Base-by-base conservation (phyloP, 495 filamentous ascomycete species). In the Sordaria brevicollis region DNA sequence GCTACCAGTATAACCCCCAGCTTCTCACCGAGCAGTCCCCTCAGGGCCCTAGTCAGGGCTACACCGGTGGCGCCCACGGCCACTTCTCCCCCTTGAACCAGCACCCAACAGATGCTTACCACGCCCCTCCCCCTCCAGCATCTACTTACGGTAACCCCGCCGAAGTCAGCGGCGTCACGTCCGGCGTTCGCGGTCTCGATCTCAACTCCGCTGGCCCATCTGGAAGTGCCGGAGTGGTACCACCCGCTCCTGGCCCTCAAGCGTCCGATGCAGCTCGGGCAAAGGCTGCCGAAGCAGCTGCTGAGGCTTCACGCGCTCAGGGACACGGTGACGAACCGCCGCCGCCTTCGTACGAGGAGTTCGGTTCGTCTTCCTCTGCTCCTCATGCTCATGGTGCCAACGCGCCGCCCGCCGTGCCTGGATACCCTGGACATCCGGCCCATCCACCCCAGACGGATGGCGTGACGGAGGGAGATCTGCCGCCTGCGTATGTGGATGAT, bases 281-380 rank as follows among this genome's bases (percentile, higher is more conserved):
- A 7, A 78, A 78, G 62, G 75, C 72, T 1, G 74, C 72, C 21
- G 76, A 78, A 57, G 76, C 76, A 0, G 76, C 75, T 10, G 73
- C 75, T 2, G 75, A 77, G 41, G 35, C 69, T 0, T 57, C 19
- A n/a, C 67, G 37, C 31, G 67, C 37, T 15, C 15, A 69, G 39
- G 65, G 15, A 33, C 67, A 54, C 6, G 36, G 35, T 25, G 41
- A 19, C 37, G 49, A 15, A n/a, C 70, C 41, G 17, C 67, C 65
- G 21, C 49, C 49, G 49, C 49, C 49, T 57, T 57, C 25, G 25
- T 57, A 57, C 31, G 11, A 31, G 49, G 49, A 57, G 49, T 57
- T 57, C 5, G 49, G 49, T 10, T 57, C 49, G 49, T 41, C n/a
- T 67, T 67, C 35, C 21, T 67, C 19, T n/a, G 31, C 67, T 9